A percentile compares a stretch with the other conserved stretches of the same genome.
phyloP scores from a whole-genome alignment of 148 eudicot species.

The Cornus controversa region DNA sequence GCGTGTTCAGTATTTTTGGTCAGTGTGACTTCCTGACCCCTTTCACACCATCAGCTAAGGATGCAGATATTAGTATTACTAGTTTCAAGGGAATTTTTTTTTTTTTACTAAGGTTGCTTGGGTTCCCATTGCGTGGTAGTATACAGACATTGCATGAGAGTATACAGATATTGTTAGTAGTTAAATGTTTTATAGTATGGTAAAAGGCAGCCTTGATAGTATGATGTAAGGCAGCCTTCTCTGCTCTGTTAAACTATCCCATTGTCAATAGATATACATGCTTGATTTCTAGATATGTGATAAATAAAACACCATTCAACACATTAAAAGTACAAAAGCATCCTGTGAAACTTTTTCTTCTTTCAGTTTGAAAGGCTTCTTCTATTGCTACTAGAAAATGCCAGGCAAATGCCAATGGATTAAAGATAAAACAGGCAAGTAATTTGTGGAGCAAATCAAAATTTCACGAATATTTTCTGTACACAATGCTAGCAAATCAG shows the following conservation, averaged over 20 bases:
- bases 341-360: too few species aligned
- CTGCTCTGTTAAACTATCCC: neutral
- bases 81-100: neutral
- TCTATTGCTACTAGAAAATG: neutral
- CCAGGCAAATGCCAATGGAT: neutral
- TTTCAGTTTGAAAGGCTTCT: neutral
- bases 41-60: conserved; percentile 12
- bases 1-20: conserved; percentile 26
- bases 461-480: neutral
- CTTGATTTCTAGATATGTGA: neutral
- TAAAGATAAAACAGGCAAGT: neutral
- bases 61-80: conserved; percentile 13
- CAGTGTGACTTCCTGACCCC: conserved; percentile 32
- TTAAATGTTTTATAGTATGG: neutral
- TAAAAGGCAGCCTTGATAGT: neutral
- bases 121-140: neutral
- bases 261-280: conserved; percentile 7
- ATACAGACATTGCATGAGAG: neutral
- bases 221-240: neutral
- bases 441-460: neutral
- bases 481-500: neutral
- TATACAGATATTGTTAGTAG: neutral
- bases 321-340: neutral
- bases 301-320: neutral
- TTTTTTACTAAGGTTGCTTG: conserved; percentile 3